Conservation (phyloP, 495 filamentous ascomycete species). For the Penicillium pulvis region DNA sequence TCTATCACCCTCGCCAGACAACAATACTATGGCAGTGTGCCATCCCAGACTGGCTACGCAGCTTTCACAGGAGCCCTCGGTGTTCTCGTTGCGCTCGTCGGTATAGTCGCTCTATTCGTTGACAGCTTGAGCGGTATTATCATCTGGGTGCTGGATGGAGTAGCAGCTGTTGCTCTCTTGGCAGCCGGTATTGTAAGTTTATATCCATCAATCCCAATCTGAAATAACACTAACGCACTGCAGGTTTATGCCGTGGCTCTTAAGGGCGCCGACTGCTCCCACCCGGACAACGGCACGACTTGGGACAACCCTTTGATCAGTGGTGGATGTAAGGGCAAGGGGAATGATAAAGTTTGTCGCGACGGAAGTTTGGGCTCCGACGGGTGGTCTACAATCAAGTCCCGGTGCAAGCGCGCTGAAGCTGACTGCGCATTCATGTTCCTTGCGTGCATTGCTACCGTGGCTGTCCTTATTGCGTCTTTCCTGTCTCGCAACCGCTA, state of each 20-base stretch:
- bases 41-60: slow-evolving; percentile 44
- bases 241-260: slow-evolving; percentile 52
- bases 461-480: slow-evolving; percentile 17
- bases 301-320: slow-evolving; percentile 16
- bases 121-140: slow-evolving; percentile 41
- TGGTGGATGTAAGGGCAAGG: slow-evolving; percentile 15
- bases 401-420: slow-evolving; percentile 30
- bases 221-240: slow-evolving; percentile 1
- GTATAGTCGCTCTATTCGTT: slow-evolving; percentile 39
- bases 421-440: slow-evolving; percentile 37
- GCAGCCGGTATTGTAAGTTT: slow-evolving; percentile 57
- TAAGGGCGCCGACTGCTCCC: slow-evolving; percentile 13
- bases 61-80: slow-evolving; percentile 53
- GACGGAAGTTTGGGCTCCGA: slow-evolving; percentile 6
- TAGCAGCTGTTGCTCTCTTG: slow-evolving; percentile 47
- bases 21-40: slow-evolving; percentile 37
- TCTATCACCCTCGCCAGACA: slow-evolving; percentile 47
- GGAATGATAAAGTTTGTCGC: slow-evolving; percentile 12
- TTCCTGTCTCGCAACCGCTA: slow-evolving; percentile 10
- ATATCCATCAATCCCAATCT: neutral
- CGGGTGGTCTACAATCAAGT: slow-evolving; percentile 11
- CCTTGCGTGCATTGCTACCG: slow-evolving; percentile 23
- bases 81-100: slow-evolving; percentile 43
- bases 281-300: neutral
- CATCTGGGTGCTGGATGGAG: slow-evolving; percentile 43